phyloP scores from a whole-genome alignment of 2,329 filamentous ascomycete genomes.

The Corinectria fuckeliana region DNA sequence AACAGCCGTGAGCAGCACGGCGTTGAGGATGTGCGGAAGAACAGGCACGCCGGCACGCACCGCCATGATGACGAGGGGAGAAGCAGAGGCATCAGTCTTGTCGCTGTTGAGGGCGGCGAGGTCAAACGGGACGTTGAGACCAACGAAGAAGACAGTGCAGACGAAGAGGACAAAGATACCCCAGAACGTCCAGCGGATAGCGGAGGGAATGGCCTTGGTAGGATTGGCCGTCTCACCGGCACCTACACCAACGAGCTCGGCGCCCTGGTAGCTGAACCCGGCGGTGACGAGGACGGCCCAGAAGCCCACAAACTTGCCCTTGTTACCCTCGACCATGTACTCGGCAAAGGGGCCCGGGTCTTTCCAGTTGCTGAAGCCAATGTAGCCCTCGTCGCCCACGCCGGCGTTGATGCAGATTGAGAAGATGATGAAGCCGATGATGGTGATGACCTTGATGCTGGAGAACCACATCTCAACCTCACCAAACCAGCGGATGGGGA shows the following conservation, averaged over 20 bases:
- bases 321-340: constrained; percentile 59
- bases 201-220: constrained; percentile 72
- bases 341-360: constrained; percentile 71
- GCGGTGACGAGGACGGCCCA: constrained; percentile 73
- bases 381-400: constrained; percentile 70
- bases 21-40: constrained; percentile 76
- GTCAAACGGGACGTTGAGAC: constrained; percentile 71
- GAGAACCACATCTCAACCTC: constrained; percentile 83
- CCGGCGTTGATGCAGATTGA: constrained; percentile 77
- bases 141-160: constrained; percentile 71
- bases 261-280: constrained; percentile 74
- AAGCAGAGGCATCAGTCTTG: constrained; percentile 65
- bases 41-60: constrained; percentile 67
- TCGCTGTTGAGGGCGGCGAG: constrained; percentile 59
- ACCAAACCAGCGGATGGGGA: constrained; percentile 76
- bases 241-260: constrained; percentile 79
- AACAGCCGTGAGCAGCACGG: constrained; percentile 77
- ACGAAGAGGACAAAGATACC: constrained; percentile 75
- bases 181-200: constrained; percentile 78
- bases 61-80: constrained; percentile 68
- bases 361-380: constrained; percentile 77
- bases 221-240: constrained; percentile 79
- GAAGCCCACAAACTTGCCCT: constrained; percentile 71
- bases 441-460: constrained; percentile 77
- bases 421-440: constrained; percentile 79